Conservation (phyloP, 176 grass and related monocot species). For the Musa itinerans region DNA sequence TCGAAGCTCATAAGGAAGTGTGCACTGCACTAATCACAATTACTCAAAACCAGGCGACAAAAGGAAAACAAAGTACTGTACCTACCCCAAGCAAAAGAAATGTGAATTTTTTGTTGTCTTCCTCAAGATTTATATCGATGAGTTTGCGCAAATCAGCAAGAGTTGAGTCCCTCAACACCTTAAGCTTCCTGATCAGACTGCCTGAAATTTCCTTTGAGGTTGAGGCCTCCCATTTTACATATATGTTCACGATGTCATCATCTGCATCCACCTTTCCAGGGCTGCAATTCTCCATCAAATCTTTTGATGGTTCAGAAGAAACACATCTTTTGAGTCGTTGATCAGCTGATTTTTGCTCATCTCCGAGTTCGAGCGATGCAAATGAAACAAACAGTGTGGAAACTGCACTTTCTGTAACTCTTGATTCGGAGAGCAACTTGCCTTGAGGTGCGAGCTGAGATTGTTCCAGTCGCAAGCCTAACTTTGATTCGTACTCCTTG, state of each 20-base stretch:
- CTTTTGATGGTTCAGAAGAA: slow-evolving; percentile 13
- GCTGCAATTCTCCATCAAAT: slow-evolving; percentile 24
- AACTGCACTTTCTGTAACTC: slow-evolving; percentile 32
- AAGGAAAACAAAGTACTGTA: neutral
- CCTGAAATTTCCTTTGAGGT: slow-evolving; percentile 39
- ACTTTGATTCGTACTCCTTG: neutral
- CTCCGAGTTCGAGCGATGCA: slow-evolving; percentile 21
- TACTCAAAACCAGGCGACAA: too few species aligned
- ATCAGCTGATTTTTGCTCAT: slow-evolving; percentile 15
- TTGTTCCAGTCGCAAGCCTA: neutral
- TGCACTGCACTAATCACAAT: too few species aligned
- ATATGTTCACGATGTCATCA: slow-evolving; percentile 46
- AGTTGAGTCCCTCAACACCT: slow-evolving; percentile 35
- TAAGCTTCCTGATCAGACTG: slow-evolving; percentile 56
- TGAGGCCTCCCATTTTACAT: slow-evolving; percentile 81
- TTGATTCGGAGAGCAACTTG: slow-evolving; percentile 37
- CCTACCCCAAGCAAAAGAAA: slow-evolving; percentile 85
- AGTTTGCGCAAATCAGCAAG: slow-evolving; percentile 60
- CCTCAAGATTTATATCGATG: slow-evolving; percentile 51
- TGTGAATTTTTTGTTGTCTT: slow-evolving; percentile 49
- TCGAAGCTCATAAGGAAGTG: too few species aligned
- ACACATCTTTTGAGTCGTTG: slow-evolving; percentile 25
- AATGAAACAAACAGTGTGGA: slow-evolving; percentile 35
- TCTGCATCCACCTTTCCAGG: slow-evolving; percentile 23
- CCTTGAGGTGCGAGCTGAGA: slow-evolving; percentile 1